These are phyloP conservation scores for Wickerhamiella siamensis DNA, from an alignment of 805 yeast genomes.

Conservation along the genomic window DNA sequence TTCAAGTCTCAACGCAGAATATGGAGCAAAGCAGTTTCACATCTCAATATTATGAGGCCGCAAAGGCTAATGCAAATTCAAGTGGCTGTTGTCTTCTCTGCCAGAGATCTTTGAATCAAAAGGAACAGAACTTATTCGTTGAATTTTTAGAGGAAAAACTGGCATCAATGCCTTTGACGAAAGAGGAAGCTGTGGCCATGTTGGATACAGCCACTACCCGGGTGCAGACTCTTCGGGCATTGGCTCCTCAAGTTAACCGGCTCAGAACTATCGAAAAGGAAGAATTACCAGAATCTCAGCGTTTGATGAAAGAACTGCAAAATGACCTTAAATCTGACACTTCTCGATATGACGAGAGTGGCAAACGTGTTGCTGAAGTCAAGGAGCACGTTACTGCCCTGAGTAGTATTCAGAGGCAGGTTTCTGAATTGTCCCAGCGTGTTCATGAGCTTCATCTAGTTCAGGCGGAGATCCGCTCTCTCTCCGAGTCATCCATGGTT, in stretches of 20 bases:
- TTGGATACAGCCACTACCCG: slow-evolving; percentile 10
- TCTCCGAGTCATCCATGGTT: slow-evolving; percentile 1
- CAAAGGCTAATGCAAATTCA: slow-evolving; percentile 45
- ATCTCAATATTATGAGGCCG: slow-evolving; percentile 52
- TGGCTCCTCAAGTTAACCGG: slow-evolving; percentile 1
- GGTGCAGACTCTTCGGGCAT: slow-evolving; percentile 11
- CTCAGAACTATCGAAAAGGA: neutral
- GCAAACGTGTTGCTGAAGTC: neutral
- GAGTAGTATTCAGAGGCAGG: neutral
- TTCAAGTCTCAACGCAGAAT: slow-evolving; percentile 46
- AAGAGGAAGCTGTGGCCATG: slow-evolving; percentile 26
- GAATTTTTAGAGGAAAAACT: slow-evolving; percentile 21
- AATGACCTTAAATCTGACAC: slow-evolving; percentile 1
- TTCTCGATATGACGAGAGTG: neutral
- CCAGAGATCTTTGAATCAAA: slow-evolving; percentile 42
- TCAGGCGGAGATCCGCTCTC: neutral
- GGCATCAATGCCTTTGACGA: slow-evolving; percentile 23
- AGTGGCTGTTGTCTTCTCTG: slow-evolving; percentile 55
- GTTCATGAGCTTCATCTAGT: neutral
- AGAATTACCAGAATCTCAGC: slow-evolving; percentile 5
- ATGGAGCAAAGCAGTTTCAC: slow-evolving; percentile 57
- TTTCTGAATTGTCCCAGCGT: neutral
- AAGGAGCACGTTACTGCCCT: neutral
- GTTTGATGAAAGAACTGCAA: neutral
- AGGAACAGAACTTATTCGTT: slow-evolving; percentile 15